Evolutionary conservation across 208 protist genomes (phyloP).

Genomic region (Trypanosoma cruzi): DNA sequence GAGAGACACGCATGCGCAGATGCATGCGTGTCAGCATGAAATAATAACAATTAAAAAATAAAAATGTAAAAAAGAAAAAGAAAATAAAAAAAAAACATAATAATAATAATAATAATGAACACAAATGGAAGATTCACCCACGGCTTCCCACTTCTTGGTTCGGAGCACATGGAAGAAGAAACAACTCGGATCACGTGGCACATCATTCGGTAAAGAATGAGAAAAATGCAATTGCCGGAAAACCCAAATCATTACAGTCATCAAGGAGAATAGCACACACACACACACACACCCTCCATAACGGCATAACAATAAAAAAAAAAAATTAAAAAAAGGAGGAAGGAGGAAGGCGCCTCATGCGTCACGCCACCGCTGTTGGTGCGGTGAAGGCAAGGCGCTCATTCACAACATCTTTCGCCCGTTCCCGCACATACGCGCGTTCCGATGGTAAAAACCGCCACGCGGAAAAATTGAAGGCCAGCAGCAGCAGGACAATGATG

Average conservation of each 20-base stretch:
- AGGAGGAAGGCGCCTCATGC: neutral
- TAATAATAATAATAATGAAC: constrained; percentile 4
- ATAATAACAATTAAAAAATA: too few species aligned
- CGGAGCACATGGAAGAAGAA: constrained; percentile 10
- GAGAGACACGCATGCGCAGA: neutral
- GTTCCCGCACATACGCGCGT: constrained; percentile 17
- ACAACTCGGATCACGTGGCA: neutral
- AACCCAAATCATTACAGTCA: too few species aligned
- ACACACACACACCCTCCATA: too few species aligned
- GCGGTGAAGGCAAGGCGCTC: constrained; percentile 13
- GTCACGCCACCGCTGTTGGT: neutral
- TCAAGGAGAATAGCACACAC: too few species aligned
- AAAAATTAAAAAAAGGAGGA: constrained; percentile 13
- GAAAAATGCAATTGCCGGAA: neutral
- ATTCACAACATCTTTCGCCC: constrained; percentile 15
- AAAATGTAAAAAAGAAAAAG: neutral
- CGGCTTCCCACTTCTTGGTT: neutral
- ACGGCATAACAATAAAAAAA: too few species aligned
- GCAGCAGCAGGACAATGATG: constrained; percentile 32
- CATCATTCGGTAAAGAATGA: constrained; percentile 1
- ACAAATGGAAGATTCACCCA: neutral
- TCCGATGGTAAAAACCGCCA: constrained; percentile 47
- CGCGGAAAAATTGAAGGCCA: constrained; percentile 23
- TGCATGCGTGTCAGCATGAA: neutral
- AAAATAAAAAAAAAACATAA: constrained; percentile 24